These are phyloP conservation scores for Xylaria acuta DNA, from an alignment of 495 filamentous ascomycete genomes.

Conservation along the genomic window DNA sequence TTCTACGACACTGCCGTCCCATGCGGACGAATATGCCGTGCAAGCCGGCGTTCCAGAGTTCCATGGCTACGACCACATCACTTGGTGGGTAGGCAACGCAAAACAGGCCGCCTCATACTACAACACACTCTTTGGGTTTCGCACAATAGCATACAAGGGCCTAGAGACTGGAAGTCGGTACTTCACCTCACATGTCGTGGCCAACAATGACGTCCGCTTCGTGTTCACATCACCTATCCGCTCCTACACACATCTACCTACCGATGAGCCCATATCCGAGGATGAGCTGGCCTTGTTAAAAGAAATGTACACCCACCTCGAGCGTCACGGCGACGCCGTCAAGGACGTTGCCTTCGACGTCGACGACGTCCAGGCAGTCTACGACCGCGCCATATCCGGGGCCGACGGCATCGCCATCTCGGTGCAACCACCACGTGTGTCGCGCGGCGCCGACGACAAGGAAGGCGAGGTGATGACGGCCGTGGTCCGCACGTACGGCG, in stretches of 20 bases:
- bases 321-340: slow-evolving; percentile 85
- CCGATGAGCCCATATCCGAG: slow-evolving; percentile 55
- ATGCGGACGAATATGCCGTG: slow-evolving; percentile 49
- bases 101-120: slow-evolving; percentile 91
- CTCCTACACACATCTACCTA: slow-evolving; percentile 57
- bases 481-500: slow-evolving; percentile 84
- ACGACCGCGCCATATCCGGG: slow-evolving; percentile 62
- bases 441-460: slow-evolving; percentile 55
- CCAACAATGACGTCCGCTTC: slow-evolving; percentile 79
- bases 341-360: slow-evolving; percentile 94
- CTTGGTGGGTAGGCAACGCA: slow-evolving; percentile 95
- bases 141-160: slow-evolving; percentile 78
- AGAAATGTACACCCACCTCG: slow-evolving; percentile 77
- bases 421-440: slow-evolving; percentile 61
- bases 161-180: slow-evolving; percentile 83
- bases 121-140: slow-evolving; percentile 83
- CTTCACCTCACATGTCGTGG: slow-evolving; percentile 80
- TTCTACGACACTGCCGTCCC: slow-evolving; percentile 47
- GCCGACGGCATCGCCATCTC: slow-evolving; percentile 66
- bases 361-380: slow-evolving; percentile 80
- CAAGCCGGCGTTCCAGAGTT: slow-evolving; percentile 62
- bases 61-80: slow-evolving; percentile 84
- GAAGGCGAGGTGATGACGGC: slow-evolving; percentile 68
- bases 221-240: slow-evolving; percentile 83
- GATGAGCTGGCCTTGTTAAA: slow-evolving; percentile 63